Evolutionary conservation across 352 stramenopile species (phyloP).

Genomic region (Globisporangium takayamanum): DNA sequence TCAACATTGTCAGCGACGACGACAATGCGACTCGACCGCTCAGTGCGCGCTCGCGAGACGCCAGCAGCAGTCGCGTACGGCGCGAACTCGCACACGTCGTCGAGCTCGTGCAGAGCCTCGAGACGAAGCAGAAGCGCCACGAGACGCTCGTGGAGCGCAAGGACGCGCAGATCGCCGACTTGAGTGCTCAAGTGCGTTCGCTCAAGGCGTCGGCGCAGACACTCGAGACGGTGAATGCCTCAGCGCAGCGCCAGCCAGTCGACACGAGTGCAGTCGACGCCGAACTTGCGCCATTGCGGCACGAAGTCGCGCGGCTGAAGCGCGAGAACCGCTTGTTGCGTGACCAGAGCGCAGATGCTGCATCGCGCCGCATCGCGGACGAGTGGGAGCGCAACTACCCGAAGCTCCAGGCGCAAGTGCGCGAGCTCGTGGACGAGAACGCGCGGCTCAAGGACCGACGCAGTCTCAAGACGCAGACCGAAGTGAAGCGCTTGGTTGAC

Average conservation of each 20-base stretch:
- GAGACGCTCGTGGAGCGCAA: constrained; percentile 37
- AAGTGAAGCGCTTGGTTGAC: constrained; percentile 37
- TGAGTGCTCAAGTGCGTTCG: constrained; percentile 26
- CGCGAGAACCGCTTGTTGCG: constrained; percentile 46
- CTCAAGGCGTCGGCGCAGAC: constrained; percentile 8
- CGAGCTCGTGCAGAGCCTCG: constrained; percentile 30
- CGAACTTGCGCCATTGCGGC: constrained; percentile 26
- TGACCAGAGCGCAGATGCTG: constrained; percentile 8
- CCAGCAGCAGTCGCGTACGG: constrained; percentile 14
- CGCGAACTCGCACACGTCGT: constrained; percentile 27
- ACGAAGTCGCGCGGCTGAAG: constrained; percentile 41
- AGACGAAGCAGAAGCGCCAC: constrained; percentile 38
- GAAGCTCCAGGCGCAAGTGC: constrained; percentile 39
- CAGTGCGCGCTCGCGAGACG: constrained; percentile 9
- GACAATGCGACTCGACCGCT: constrained; percentile 10
- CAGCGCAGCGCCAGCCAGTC: constrained; percentile 2
- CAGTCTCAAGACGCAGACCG: constrained; percentile 22
- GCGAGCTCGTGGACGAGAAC: constrained; percentile 47
- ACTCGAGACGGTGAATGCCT: constrained; percentile 4
- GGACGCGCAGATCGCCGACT: constrained; percentile 34
- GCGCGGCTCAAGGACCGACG: constrained; percentile 39
- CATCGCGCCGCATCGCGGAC: constrained; percentile 6
- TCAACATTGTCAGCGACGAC: constrained; percentile 21
- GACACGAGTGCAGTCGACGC: constrained; percentile 15
- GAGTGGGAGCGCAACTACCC: constrained; percentile 38